Evolutionary conservation across 306 rosid species (phyloP), one percentile per base, ranked within the genome.

Genomic region (Prunus mume): DNA sequence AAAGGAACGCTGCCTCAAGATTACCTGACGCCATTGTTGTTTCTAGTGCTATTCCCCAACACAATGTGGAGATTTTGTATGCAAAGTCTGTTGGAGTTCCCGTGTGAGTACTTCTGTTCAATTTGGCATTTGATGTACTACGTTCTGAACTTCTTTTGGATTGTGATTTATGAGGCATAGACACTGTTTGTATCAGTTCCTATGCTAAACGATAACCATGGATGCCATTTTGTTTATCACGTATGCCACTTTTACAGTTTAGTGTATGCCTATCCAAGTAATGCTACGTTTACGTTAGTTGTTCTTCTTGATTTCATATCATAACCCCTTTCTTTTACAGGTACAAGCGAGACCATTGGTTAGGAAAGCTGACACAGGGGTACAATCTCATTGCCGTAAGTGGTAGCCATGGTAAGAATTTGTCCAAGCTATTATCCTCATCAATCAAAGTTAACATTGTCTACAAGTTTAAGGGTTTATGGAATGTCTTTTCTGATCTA

Each of bases 381-480:
- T 63, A 67, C 63, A 77, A 82, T 66, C 82, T 82, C 60, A 77
- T 77, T 43, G 85, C 82, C 60, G 79, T 82, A 67, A 77, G 85
- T 47, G 85, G 82, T 13, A 72, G 67, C 72, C 85, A 82, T 19
- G 82, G 85, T 77, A 69, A 68, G 57, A 9, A 66, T 73, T 46
- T 54, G 12, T 30, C 68, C 38, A 18, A 24, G 20, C 20, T 32
- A 51, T 17, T 12, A 19, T 49, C 58, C 12, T 49, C 30, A 22
- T n/a, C 7, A 1, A 14, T 74, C 57, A 32, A 17, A 9, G 20
- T 34, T 22, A 0, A 25, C 30, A 67, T 5, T 67, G 56, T 49
- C 24, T 6, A 8, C 25, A 4, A 6, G 9, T 12, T 47, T 47
- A 55, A 6, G 24, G 3, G 25, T 55, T 54, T 55, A 55, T n/a